A percentile compares a stretch with the other conserved stretches of the same genome.
Conservation (phyloP, 371 early-diverging fungal genomes). For the Circinella minor region DNA sequence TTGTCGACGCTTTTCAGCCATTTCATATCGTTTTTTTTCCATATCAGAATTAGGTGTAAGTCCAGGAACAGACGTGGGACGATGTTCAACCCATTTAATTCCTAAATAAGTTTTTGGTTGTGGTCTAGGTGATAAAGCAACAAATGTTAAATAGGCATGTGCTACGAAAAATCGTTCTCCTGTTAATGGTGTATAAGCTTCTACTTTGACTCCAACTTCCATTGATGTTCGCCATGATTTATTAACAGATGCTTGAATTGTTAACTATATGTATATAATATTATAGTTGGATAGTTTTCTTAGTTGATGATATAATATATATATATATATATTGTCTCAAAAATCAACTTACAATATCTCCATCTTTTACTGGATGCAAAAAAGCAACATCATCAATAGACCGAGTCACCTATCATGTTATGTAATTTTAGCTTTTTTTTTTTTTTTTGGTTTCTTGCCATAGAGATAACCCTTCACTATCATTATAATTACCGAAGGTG, state of each 20-base stretch:
- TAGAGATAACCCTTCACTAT: too few relatives aligned
- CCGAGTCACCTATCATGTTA: constrained; percentile 57
- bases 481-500: constrained; percentile 48
- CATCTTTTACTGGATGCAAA: constrained; percentile 66
- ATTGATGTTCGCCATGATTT: constrained; percentile 77
- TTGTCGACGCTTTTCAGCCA: constrained; percentile 63
- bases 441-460: too few relatives aligned
- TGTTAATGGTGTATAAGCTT: constrained; percentile 68
- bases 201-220: constrained; percentile 78
- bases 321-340: not conserved
- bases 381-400: constrained; percentile 75
- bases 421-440: not conserved
- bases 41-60: constrained; percentile 45
- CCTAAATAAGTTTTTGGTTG: constrained; percentile 41
- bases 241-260: constrained; percentile 72
- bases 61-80: constrained; percentile 53
- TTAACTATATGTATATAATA: constrained; percentile 28
- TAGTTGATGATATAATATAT: too few relatives aligned
- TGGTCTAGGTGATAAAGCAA: constrained; percentile 58
- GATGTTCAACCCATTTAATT: constrained; percentile 33
- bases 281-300: not conserved
- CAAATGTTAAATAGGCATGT: constrained; percentile 79
- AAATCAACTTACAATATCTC: constrained; percentile 57
- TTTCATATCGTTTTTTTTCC: constrained; percentile 57
- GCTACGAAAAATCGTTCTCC: constrained; percentile 67